These are phyloP conservation scores for Phoma sp. DNA, from an alignment of 2,329 filamentous ascomycete species.

Conservation along the genomic window DNA sequence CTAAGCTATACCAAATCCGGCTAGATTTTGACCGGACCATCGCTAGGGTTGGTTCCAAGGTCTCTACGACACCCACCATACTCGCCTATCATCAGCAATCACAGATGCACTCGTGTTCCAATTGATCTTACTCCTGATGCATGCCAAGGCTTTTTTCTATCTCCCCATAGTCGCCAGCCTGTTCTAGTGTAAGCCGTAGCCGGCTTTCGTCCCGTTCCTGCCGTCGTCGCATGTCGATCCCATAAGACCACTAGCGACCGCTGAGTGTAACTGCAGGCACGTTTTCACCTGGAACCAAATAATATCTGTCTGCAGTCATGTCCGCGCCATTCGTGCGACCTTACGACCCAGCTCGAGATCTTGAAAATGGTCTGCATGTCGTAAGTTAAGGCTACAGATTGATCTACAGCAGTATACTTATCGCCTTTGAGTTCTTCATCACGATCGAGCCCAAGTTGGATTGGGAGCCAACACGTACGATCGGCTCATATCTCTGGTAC, in stretches of 20 bases:
- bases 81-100: too few species aligned
- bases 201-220: too few species aligned
- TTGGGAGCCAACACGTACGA: constrained; percentile 37
- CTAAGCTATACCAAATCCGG: too few species aligned
- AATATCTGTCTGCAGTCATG: constrained; percentile 1
- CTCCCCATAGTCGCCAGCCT: too few species aligned
- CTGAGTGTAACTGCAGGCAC: neutral
- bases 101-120: too few species aligned
- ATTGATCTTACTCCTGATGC: too few species aligned
- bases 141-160: too few species aligned
- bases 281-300: neutral
- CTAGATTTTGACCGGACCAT: too few species aligned
- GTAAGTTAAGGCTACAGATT: constrained; percentile 9
- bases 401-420: neutral
- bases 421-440: constrained; percentile 26
- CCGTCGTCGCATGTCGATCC: too few species aligned
- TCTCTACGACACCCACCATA: too few species aligned
- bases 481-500: constrained; percentile 44
- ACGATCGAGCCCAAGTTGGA: constrained; percentile 33
- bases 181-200: too few species aligned
- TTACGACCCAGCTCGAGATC: constrained; percentile 26
- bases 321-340: constrained; percentile 24
- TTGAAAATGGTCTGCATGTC: constrained; percentile 24
- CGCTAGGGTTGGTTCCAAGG: too few species aligned
- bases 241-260: neutral